Base-by-base conservation (phyloP, 1,284 basidiomycete genomes). In the Trametes pubescens region DNA sequence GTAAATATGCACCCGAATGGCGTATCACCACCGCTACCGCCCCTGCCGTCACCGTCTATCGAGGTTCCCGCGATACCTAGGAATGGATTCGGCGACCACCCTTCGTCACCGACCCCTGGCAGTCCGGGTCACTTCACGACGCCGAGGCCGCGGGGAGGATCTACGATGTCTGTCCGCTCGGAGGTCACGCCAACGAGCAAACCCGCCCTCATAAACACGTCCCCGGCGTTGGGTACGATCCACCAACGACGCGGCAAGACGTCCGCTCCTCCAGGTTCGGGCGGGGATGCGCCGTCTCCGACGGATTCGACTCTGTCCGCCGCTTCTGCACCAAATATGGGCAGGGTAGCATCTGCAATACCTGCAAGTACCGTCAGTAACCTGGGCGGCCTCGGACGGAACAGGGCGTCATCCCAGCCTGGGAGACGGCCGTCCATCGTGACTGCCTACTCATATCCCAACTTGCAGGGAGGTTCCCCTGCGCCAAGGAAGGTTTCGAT, bases 321-420 rank as follows among this genome's bases (percentile, higher is more conserved):
- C 24, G 78, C 78, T 32, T 67, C 72, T 51, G 80, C 82, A 16
- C 73, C 78, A 38, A 73, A 77, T 47, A 81, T 79, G 74, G 74
- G 76, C 48, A 56, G 76, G 37, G 74, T 79, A n/a, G 75, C 79
- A 62, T 81, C 83, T 47, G 80, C 81, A 47, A 70, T 82, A 44
- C 78, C 84, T 63, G 69, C 79, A 49, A 74, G 75, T 63, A 75
- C 79, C 61, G 68, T 76, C 58, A 71, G 73, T 59, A 75, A 69
- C 48, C 61, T 77, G 2, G 72, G 72, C 11, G 72, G 72, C 11
- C 71, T 74, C 11, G 83, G 83, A 38, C 84, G 91, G 60, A 82
- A 72, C 65, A 84, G 92, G 48, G 89, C 88, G 55, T 85, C 82
- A 22, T 91, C 90, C 40, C 89, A 91, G 66, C 90, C 90, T 51